These are phyloP conservation scores for Dimocarpus longan DNA, from an alignment of 345 rosid genomes.

Conservation along the genomic window DNA sequence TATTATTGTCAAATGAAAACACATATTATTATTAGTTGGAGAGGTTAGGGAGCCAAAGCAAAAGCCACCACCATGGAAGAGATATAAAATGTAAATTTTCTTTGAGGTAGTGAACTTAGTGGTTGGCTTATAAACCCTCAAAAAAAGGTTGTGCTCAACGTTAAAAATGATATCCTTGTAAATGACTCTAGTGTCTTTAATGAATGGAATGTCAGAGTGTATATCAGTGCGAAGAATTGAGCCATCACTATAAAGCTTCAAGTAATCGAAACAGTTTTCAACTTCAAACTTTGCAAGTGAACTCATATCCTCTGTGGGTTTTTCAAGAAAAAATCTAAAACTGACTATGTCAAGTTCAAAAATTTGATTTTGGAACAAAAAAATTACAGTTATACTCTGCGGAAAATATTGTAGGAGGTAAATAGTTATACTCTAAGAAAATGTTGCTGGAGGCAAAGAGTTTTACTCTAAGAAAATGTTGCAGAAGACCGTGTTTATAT, in stretches of 20 bases:
- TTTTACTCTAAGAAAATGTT: no score
- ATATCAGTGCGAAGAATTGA: slow-evolving; percentile 13
- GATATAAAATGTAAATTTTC: slow-evolving; percentile 19
- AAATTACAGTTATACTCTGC: no score
- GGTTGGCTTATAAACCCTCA: slow-evolving; percentile 26
- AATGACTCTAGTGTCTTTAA: not conserved
- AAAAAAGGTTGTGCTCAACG: slow-evolving; percentile 11
- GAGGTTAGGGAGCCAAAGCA: slow-evolving; percentile 44
- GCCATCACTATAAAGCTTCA: slow-evolving; percentile 38
- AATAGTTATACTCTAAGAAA: no score
- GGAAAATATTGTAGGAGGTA: no score
- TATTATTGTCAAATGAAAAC: slow-evolving; percentile 34
- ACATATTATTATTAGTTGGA: slow-evolving; percentile 46
- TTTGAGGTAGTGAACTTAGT: not conserved
- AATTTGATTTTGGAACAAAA: no score
- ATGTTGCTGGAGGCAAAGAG: no score
- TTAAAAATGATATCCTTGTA: slow-evolving; percentile 22
- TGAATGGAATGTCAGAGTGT: not conserved
- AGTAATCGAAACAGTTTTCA: slow-evolving; percentile 38
- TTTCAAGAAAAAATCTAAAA: no score
- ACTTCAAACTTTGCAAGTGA: slow-evolving; percentile 29
- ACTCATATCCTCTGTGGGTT: slow-evolving; percentile 16
- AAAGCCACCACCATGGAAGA: slow-evolving; percentile 53
- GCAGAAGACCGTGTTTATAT: no score
- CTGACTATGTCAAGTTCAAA: no score